Evolutionary conservation across 306 rosid species (phyloP).

Genomic region (Quercus wislizeni): DNA sequence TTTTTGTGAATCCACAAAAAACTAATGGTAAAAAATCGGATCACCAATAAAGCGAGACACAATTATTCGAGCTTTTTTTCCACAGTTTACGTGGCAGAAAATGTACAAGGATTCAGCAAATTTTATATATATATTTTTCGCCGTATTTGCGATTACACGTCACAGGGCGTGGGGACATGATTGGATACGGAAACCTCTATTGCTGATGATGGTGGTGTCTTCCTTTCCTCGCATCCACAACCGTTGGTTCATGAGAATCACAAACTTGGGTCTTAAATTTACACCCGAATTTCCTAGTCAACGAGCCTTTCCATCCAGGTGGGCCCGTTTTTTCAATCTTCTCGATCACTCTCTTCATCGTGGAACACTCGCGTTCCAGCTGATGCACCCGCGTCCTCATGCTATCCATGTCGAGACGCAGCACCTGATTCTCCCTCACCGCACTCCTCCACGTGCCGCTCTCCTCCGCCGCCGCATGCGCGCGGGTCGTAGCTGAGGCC

Average conservation of each 20-base stretch:
- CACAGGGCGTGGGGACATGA: neutral
- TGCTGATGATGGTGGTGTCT: slow-evolving; percentile 46
- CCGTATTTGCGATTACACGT: slow-evolving; percentile 1
- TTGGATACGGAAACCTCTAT: slow-evolving; percentile 9
- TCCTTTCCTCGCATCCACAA: slow-evolving; percentile 65
- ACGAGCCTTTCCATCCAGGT: slow-evolving; percentile 33
- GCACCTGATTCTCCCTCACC: slow-evolving; percentile 95
- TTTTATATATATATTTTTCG: no score
- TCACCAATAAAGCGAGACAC: no score
- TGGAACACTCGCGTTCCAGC: slow-evolving; percentile 89
- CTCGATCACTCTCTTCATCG: slow-evolving; percentile 76
- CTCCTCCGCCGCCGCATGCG: slow-evolving; percentile 2
- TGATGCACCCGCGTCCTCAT: slow-evolving; percentile 99
- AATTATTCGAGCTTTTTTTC: neutral
- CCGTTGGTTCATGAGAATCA: slow-evolving; percentile 80
- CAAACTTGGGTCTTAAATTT: slow-evolving; percentile 96
- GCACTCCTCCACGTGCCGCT: slow-evolving; percentile 65
- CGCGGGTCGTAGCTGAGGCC: no score
- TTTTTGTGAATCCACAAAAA: neutral
- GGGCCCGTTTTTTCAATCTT: slow-evolving; percentile 53
- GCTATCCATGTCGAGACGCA: slow-evolving; percentile 95
- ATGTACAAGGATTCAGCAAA: no score
- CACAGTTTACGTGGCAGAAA: neutral
- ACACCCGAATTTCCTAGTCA: slow-evolving; percentile 71
- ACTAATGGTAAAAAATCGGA: no score